These are phyloP conservation scores for Podosphaera fusca DNA, from an alignment of 2,329 filamentous ascomycete species.

Conservation along the genomic window DNA sequence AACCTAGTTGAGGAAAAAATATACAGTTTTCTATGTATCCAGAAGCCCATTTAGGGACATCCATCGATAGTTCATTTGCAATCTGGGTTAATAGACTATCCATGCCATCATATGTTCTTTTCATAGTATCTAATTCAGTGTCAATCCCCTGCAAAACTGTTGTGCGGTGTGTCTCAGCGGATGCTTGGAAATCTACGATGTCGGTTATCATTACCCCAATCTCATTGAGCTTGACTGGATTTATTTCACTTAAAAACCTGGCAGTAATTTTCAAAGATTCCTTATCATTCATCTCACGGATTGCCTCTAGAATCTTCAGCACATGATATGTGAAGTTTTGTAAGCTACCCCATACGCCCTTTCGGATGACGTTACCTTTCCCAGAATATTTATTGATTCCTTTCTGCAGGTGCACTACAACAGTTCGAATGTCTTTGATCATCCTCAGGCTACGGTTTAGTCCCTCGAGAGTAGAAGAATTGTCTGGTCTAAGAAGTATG, in stretches of 20 bases:
- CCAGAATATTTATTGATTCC: slow-evolving; percentile 36
- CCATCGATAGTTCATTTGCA: slow-evolving; percentile 35
- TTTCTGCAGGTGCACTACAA: slow-evolving; percentile 49
- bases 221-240: slow-evolving; percentile 32
- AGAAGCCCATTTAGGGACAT: slow-evolving; percentile 35
- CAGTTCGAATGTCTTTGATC: slow-evolving; percentile 51
- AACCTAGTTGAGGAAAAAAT: slow-evolving; percentile 80
- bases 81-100: slow-evolving; percentile 48
- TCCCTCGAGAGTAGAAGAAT: slow-evolving; percentile 29
- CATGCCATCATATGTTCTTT: slow-evolving; percentile 55
- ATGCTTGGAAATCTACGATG: slow-evolving; percentile 61
- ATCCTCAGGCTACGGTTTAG: slow-evolving; percentile 40
- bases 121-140: slow-evolving; percentile 51
- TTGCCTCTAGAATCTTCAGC: slow-evolving; percentile 42
- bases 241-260: slow-evolving; percentile 37
- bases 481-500: slow-evolving; percentile 43
- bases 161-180: slow-evolving; percentile 41
- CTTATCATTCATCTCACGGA: slow-evolving; percentile 32
- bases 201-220: slow-evolving; percentile 50
- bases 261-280: slow-evolving; percentile 27
- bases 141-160: slow-evolving; percentile 54
- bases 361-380: slow-evolving; percentile 25
- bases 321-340: slow-evolving; percentile 46
- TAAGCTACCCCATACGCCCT: slow-evolving; percentile 51
- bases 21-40: slow-evolving; percentile 47